Percentiles rank a stretch among this genome's conserved stretches.
These are phyloP conservation scores for Mycena belliarum DNA, from an alignment of 768 basidiomycete species.

Conservation along the genomic window DNA sequence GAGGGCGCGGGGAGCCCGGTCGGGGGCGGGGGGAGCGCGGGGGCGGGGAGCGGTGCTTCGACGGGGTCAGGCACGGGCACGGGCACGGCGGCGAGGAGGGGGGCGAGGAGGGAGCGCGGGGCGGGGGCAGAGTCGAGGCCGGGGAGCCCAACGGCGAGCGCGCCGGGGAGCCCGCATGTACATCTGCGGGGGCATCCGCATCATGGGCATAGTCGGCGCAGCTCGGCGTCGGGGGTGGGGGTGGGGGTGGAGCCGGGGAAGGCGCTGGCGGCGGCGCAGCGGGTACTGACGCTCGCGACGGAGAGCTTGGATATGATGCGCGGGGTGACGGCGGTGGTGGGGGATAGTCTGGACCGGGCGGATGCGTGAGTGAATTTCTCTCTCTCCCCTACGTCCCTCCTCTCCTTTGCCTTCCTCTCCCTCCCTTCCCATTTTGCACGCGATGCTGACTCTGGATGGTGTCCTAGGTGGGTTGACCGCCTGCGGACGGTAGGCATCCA, in stretches of 20 bases:
- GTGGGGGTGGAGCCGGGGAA: slow-evolving; percentile 44
- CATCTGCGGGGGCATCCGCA: slow-evolving; percentile 23
- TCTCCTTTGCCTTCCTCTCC: slow-evolving; percentile 7
- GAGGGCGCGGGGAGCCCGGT: slow-evolving; percentile 30
- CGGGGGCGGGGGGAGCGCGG: slow-evolving; percentile 21
- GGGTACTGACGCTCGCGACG: slow-evolving; percentile 80
- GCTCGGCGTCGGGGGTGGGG: slow-evolving; percentile 1
- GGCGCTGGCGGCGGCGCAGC: slow-evolving; percentile 74
- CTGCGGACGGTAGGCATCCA: slow-evolving; percentile 77
- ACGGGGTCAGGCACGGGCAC: slow-evolving; percentile 30
- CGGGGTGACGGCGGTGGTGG: slow-evolving; percentile 84
- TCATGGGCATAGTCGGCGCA: slow-evolving; percentile 13
- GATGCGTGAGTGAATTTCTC: slow-evolving; percentile 84
- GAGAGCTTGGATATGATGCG: slow-evolving; percentile 94
- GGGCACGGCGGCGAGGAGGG: slow-evolving; percentile 30
- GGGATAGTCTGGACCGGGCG: slow-evolving; percentile 83
- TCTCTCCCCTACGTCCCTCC: no score
- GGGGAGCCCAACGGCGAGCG: slow-evolving; percentile 28
- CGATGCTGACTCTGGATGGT: slow-evolving; percentile 5
- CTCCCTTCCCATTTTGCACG: neutral
- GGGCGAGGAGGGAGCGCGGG: slow-evolving; percentile 42
- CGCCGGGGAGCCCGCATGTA: slow-evolving; percentile 30
- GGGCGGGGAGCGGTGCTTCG: slow-evolving; percentile 29
- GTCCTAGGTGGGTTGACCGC: slow-evolving; percentile 77
- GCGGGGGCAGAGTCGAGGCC: slow-evolving; percentile 23